phyloP scores from a whole-genome alignment of 495 filamentous ascomycete species.

The Penicillium cinerascens region DNA sequence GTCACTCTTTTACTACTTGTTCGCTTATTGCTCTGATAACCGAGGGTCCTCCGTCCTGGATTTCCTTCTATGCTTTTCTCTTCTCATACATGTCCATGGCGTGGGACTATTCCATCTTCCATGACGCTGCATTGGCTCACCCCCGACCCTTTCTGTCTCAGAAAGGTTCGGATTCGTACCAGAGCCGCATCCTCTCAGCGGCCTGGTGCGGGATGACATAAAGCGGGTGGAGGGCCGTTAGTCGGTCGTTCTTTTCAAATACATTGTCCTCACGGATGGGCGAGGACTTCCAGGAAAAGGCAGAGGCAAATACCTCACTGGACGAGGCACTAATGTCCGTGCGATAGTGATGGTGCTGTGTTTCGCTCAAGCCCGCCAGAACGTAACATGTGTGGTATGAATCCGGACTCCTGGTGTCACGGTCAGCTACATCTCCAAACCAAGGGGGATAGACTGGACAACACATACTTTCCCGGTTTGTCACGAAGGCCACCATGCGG shows the following conservation, averaged over 20 bases:
- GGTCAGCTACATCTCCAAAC: conserved; percentile 12
- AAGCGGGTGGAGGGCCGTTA: conserved; percentile 69
- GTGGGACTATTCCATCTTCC: not conserved
- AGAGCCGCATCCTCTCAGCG: conserved; percentile 59
- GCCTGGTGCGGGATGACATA: conserved; percentile 75
- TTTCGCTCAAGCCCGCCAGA: conserved; percentile 76
- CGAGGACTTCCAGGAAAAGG: conserved; percentile 64
- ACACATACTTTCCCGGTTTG: conserved; percentile 83
- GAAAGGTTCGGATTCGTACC: conserved; percentile 50
- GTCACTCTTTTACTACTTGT: not conserved
- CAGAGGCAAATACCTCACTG: conserved; percentile 41
- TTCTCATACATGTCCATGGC: not conserved
- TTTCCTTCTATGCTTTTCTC: not conserved
- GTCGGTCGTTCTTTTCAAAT: conserved; percentile 47
- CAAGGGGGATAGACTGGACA: not conserved
- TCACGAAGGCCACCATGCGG: conserved; percentile 80
- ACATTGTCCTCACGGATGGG: conserved; percentile 45
- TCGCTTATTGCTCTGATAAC: not conserved
- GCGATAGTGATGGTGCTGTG: conserved; percentile 73
- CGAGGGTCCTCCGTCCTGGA: not conserved
- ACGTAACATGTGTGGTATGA: conserved; percentile 92
- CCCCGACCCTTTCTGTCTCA: conserved; percentile 9
- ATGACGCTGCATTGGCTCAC: not conserved
- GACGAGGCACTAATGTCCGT: conserved; percentile 34
- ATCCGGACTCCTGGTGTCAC: conserved; percentile 60